A percentile compares a stretch with the other conserved stretches of the same genome.
phyloP scores from a whole-genome alignment of 2,329 filamentous ascomycete genomes.

The Penicillium sp. region DNA sequence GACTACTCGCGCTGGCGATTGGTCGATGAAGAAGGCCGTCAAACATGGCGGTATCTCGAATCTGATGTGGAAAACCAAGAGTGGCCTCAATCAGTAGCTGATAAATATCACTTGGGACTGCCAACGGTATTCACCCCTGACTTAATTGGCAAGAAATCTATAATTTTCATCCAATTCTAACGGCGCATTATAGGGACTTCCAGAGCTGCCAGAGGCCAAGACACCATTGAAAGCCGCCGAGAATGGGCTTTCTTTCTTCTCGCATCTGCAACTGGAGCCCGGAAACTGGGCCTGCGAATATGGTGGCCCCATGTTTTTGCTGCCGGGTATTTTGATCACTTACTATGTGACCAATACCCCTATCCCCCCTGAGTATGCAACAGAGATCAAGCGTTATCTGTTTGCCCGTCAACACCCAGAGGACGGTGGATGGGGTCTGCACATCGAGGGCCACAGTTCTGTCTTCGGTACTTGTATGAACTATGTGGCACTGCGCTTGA shows the following conservation, averaged over 20 bases:
- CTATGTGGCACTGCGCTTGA: slow-evolving; percentile 75
- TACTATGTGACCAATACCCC: slow-evolving; percentile 89
- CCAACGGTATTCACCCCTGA: slow-evolving; percentile 62
- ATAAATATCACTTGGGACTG: slow-evolving; percentile 83
- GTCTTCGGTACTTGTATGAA: slow-evolving; percentile 90
- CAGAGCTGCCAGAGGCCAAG: slow-evolving; percentile 67
- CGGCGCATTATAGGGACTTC: slow-evolving; percentile 61
- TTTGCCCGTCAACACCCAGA: slow-evolving; percentile 79
- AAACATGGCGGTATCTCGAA: slow-evolving; percentile 90
- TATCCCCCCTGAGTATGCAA: slow-evolving; percentile 74
- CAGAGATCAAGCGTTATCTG: slow-evolving; percentile 90
- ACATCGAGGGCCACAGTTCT: slow-evolving; percentile 89
- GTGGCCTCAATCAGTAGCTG: slow-evolving; percentile 86
- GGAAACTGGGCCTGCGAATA: slow-evolving; percentile 98
- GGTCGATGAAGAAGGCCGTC: slow-evolving; percentile 75
- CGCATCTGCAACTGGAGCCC: slow-evolving; percentile 79
- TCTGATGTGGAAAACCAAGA: slow-evolving; percentile 67
- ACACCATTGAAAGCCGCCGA: slow-evolving; percentile 73
- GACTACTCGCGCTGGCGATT: slow-evolving; percentile 84
- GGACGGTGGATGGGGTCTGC: slow-evolving; percentile 95
- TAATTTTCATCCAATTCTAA: neutral
- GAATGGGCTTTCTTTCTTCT: slow-evolving; percentile 87
- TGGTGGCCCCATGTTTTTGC: slow-evolving; percentile 92
- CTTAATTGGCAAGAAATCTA: neutral
- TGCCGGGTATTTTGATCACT: slow-evolving; percentile 79